Evolutionary conservation across 2,329 filamentous ascomycete genomes (phyloP), one percentile per base, ranked within the genome.

Genomic region (Alternaria brassicae): DNA sequence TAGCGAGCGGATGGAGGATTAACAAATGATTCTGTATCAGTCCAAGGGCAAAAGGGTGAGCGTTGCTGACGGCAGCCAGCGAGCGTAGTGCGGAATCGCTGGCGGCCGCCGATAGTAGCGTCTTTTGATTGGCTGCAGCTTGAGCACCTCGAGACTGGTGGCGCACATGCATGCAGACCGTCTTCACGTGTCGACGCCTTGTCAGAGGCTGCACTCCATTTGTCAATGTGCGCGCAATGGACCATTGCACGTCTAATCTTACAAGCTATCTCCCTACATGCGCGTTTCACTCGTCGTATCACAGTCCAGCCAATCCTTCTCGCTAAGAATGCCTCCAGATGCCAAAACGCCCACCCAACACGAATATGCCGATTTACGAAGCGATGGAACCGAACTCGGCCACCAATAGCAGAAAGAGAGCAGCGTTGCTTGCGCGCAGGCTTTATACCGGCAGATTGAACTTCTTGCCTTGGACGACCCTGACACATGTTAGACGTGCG

Each of bases 391-490:
- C 57, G 19, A 56, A 41, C 10, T 36, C 57, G 53, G 57, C 57
- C 34, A 34, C 53, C 52, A 36, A 19, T 39, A 56, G 40, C 40
- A 60, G 32, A 51, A 59, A 53, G 25, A 51, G 53, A 45, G 52
- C 39, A 50, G 32, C 17, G 39, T 37, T 36, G 28, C 50, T 27
- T 34, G 36, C 40, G 47, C 23, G 48, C 47, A 25, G 28, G 30
- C 28, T 63, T 59, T 80, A 84, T 32, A 84, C 82, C 3, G 82
- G 82, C 45, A 84, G 75, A 70, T 83, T 83, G 79, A 84, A 84
- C 63, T 81, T 84, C 77, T 83, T 83, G 66, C 82, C 82, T 73
- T 84, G 82, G 42, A 84, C 68, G 50, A 84, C 81, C 76, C 82
- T 84, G 40, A 21, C 27, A 13, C 3, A 7, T 12, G 48, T 52